These are phyloP conservation scores for Penicillium silybi DNA, from an alignment of 495 filamentous ascomycete species.

Conservation along the genomic window DNA sequence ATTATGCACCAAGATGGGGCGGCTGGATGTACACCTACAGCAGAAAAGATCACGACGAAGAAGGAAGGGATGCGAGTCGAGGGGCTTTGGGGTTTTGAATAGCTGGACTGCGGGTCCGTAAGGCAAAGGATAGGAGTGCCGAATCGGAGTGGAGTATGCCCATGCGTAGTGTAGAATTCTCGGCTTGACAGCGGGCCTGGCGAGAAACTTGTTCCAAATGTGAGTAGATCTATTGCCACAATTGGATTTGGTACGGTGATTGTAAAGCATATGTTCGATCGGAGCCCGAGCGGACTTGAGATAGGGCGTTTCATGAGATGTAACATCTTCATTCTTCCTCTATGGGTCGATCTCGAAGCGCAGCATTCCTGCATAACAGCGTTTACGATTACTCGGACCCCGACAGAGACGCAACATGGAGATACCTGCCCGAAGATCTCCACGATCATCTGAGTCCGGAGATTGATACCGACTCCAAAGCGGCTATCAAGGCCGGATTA, in stretches of 20 bases:
- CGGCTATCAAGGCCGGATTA: background rate
- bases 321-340: background rate
- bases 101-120: conserved; percentile 3
- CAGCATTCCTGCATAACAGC: background rate
- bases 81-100: conserved; percentile 15
- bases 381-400: background rate
- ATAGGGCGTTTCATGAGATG: conserved; percentile 1
- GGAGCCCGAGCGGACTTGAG: background rate
- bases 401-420: background rate
- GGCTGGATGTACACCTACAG: conserved; percentile 1
- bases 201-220: background rate
- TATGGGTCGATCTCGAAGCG: background rate
- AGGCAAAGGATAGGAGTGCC: conserved; percentile 13
- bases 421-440: background rate
- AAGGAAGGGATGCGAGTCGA: conserved; percentile 6
- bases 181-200: conserved; percentile 9
- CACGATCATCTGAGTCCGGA: background rate
- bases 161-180: conserved; percentile 3
- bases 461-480: background rate
- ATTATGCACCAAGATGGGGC: conserved; percentile 8
- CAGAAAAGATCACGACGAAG: conserved; percentile 7
- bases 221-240: conserved; percentile 7
- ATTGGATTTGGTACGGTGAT: background rate
- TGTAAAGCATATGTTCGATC: background rate
- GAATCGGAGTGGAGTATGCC: conserved; percentile 6